phyloP scores from a whole-genome alignment of 2,329 filamentous ascomycete species.

The Thelonectria blattea region DNA sequence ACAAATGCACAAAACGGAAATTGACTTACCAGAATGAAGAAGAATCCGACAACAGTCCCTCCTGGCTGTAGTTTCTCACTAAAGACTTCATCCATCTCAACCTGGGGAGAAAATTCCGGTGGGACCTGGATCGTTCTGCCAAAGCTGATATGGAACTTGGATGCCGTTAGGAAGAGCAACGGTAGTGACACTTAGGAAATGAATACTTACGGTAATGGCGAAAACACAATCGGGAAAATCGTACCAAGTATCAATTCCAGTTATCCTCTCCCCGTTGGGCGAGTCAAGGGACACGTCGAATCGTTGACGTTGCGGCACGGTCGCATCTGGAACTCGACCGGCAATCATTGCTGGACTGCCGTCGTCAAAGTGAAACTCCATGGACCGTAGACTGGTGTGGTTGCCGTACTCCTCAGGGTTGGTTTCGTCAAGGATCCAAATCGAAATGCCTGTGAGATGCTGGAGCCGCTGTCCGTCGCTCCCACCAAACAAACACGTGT shows the following conservation, averaged over 20 bases:
- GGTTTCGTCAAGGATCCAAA: constrained; percentile 6
- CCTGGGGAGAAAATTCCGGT: neutral
- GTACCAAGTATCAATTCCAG: constrained; percentile 6
- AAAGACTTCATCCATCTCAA: neutral
- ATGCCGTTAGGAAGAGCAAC: neutral
- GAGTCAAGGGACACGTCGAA: constrained; percentile 2
- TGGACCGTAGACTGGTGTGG: constrained; percentile 5
- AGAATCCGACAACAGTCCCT: neutral
- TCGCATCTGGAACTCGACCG: constrained; percentile 4
- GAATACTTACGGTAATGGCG: constrained; percentile 7
- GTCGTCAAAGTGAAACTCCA: constrained; percentile 11
- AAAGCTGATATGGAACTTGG: constrained; percentile 8
- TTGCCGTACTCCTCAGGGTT: neutral
- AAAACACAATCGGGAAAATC: neutral
- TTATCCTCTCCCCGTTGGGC: constrained; percentile 11
- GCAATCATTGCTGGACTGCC: constrained; percentile 1
- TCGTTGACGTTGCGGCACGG: neutral
- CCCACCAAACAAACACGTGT: constrained; percentile 13
- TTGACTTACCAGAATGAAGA: neutral
- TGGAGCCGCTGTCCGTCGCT: constrained; percentile 5
- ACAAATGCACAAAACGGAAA: neutral
- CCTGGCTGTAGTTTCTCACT: neutral
- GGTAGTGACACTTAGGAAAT: neutral
- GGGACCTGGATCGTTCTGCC: constrained; percentile 12
- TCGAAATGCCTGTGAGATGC: constrained; percentile 4